Evolutionary conservation across 225 moss, liverwort and hornwort species (phyloP).

Genomic region (Asterella californica): DNA sequence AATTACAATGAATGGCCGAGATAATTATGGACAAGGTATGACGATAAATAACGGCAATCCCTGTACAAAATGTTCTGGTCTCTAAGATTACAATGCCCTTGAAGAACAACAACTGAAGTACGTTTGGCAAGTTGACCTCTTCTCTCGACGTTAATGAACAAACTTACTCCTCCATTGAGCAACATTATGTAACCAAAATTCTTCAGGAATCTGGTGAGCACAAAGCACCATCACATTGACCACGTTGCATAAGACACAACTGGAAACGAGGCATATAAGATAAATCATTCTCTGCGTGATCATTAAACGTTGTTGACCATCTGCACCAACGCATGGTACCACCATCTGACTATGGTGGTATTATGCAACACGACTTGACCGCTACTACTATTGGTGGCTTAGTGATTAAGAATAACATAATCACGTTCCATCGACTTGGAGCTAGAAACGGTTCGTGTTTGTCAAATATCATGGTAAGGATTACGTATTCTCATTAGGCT

Average conservation of each 20-base stretch:
- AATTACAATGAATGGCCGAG: no score
- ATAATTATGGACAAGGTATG: no score
- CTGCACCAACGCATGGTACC: no score
- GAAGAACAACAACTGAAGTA: not conserved
- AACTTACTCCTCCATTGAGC: constrained; percentile 27
- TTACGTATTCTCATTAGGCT: no score
- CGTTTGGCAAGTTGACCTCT: not conserved
- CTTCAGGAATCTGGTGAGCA: not conserved
- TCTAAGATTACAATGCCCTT: constrained; percentile 14
- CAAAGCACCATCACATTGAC: no score
- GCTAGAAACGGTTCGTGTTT: no score
- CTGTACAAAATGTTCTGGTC: not conserved
- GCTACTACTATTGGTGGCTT: not conserved
- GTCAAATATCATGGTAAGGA: no score
- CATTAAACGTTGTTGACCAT: no score
- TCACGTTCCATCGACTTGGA: no score
- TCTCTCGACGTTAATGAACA: not conserved
- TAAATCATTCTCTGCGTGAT: no score
- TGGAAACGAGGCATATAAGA: no score
- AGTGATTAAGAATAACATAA: not conserved
- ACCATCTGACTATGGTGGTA: not conserved
- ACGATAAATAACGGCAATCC: not conserved
- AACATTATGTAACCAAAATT: not conserved
- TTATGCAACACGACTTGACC: not conserved
- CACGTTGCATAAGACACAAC: no score